Percentiles rank a stretch among this genome's conserved stretches.
Conservation (phyloP, 176 grass and related monocot species). For the Avena atlantica region DNA sequence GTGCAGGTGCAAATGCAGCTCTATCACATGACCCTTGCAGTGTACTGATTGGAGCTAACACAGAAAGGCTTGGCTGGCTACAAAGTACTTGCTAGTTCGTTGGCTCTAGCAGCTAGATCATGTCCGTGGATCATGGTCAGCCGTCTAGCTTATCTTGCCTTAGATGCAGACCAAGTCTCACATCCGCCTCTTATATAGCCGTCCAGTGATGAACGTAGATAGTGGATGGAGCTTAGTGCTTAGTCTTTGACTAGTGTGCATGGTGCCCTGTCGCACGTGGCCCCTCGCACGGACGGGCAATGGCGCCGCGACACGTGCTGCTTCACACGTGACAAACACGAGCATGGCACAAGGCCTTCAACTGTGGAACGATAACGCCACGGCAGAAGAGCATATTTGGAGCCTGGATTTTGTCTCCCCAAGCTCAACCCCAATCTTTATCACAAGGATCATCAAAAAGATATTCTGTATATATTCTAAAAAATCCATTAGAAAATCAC, state of each 20-base stretch:
- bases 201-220: not conserved
- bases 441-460: not conserved
- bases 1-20: constrained; percentile 61
- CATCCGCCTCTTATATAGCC: constrained; percentile 30
- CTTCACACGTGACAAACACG: constrained; percentile 31
- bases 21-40: constrained; percentile 21
- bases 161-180: not conserved
- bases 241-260: not conserved
- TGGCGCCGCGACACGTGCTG: not conserved
- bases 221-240: not conserved
- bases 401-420: not conserved
- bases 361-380: constrained; percentile 11
- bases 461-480: not conserved
- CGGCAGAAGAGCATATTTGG: constrained; percentile 11
- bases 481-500: no score
- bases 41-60: no score
- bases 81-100: no score
- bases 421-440: not conserved
- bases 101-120: no score
- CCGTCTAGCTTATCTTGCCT: not conserved
- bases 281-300: constrained; percentile 13
- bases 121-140: no score
- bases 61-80: no score
- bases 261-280: constrained; percentile 32
- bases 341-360: constrained; percentile 28